phyloP scores from a whole-genome alignment of 768 basidiomycete genomes.

The Lactifluus volemus region DNA sequence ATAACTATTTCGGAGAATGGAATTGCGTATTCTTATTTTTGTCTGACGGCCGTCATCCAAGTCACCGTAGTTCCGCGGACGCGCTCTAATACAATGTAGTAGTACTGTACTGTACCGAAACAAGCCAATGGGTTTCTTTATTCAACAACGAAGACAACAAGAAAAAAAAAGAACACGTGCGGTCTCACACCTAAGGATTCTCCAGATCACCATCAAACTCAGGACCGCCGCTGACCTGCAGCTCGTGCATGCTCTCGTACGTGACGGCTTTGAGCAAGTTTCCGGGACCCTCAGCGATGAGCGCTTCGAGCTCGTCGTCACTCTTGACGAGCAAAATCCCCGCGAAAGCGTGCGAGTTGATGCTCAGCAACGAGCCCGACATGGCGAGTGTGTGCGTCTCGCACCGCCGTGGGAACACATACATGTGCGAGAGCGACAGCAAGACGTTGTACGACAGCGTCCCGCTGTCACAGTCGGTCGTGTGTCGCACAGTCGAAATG shows the following conservation, averaged over 20 bases:
- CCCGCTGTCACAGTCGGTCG: constrained; percentile 35
- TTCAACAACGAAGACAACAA: too few species aligned
- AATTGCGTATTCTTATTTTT: too few species aligned
- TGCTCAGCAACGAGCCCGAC: constrained; percentile 50
- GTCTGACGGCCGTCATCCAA: too few species aligned
- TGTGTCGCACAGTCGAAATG: constrained; percentile 64
- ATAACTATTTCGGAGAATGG: too few species aligned
- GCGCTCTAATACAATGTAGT: too few species aligned
- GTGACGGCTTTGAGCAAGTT: constrained; percentile 59
- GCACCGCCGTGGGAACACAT: constrained; percentile 69
- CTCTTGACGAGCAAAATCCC: constrained; percentile 87
- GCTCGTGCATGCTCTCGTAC: constrained; percentile 56
- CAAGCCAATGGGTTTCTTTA: too few species aligned
- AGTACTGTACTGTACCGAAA: too few species aligned
- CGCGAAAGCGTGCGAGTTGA: constrained; percentile 87
- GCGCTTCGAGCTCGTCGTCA: constrained; percentile 59
- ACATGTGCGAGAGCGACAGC: constrained; percentile 74
- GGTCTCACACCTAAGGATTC: too few species aligned
- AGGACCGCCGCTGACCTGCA: constrained; percentile 46
- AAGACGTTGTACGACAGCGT: constrained; percentile 77
- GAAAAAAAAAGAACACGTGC: too few species aligned
- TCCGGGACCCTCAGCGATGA: constrained; percentile 54
- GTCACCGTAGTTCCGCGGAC: too few species aligned
- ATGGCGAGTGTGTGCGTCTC: constrained; percentile 49
- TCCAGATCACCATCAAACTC: constrained; percentile 18